phyloP scores from a whole-genome alignment of 148 eudicot species.

The Fagopyrum tataricum region DNA sequence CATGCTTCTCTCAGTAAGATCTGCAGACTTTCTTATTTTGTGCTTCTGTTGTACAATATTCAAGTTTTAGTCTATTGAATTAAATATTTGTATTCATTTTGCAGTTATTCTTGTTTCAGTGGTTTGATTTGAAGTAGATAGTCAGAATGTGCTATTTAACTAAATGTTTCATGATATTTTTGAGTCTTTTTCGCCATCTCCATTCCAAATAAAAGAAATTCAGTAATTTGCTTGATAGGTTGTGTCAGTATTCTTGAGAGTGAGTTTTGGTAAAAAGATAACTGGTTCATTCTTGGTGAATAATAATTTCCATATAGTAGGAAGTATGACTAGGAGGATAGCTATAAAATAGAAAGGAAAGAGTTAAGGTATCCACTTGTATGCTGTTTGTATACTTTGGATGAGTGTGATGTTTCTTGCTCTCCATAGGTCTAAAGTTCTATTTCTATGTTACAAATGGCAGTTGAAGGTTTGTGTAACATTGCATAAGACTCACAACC shows the following conservation, averaged over 20 bases:
- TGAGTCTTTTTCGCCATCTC: background rate
- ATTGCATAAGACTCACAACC: too few species aligned
- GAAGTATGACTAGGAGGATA: background rate
- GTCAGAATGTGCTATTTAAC: background rate
- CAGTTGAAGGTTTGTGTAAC: too few species aligned
- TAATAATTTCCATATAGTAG: background rate
- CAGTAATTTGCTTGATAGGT: background rate
- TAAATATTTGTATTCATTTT: background rate
- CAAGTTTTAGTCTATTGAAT: background rate
- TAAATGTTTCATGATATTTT: background rate
- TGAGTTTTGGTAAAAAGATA: background rate
- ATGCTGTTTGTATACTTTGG: background rate
- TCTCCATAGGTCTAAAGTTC: too few species aligned
- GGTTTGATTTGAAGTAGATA: background rate
- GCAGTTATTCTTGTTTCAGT: background rate
- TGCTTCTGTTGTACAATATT: background rate
- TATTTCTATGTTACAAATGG: too few species aligned
- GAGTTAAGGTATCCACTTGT: background rate
- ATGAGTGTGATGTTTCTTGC: background rate
- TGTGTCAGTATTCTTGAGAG: background rate
- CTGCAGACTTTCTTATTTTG: background rate
- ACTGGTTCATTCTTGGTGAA: background rate
- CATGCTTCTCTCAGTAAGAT: constrained; percentile 71
- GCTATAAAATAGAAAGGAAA: background rate
- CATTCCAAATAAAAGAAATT: background rate